Base-by-base conservation (phyloP, 768 basidiomycete species). In the Trametes gibbosa region DNA sequence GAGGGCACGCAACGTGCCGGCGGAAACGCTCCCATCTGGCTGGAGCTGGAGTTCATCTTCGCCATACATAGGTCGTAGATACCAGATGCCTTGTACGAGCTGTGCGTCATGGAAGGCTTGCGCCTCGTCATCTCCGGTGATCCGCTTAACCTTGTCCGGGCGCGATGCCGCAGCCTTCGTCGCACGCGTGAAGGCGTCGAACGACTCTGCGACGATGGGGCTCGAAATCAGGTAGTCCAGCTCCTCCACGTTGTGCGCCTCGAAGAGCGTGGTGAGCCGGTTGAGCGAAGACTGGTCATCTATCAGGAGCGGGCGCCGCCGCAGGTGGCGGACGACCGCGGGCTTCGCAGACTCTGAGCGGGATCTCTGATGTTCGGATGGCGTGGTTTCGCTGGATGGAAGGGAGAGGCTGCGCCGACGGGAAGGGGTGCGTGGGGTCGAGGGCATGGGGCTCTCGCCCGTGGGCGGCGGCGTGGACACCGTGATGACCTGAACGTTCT, bases 1-100 rank as follows among this genome's bases (percentile, higher is more conserved):
- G 32, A 95, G 75, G 5, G 89, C 92, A 6, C 76, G 74, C 23
- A 93, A 69, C 0, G 89, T 88, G 3, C 89, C 94, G 19, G 81
- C 82, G 55, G 81, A 81, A 51, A 93, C 80, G 35, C 77, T 73
- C 1, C 90, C 88, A 53, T 89, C 87, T 35, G 76, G 73, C 54
- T 87, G 85, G 37, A 86, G 68, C 24, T 84, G 79, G 37, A 95
- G 77, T 62, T 91, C 82, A 48, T 85, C 81, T 5, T 79, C 75
- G 8, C 62, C 69, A 67, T 84, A 82, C 51, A 76, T 75, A 6
- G 84, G 80, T 23, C 79, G 81, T 25, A 91, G 76, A 68, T 83
- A 89, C 80, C 83, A 82, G 0, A 73, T 62, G 29, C 64, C 70
- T 50, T 72, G 73, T 1, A 74, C 71, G 29, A 70, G 67, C 52